Percentiles rank a stretch among this genome's conserved stretches.
phyloP scores from a whole-genome alignment of 2,329 filamentous ascomycete genomes.

The Penicillium sp. region DNA sequence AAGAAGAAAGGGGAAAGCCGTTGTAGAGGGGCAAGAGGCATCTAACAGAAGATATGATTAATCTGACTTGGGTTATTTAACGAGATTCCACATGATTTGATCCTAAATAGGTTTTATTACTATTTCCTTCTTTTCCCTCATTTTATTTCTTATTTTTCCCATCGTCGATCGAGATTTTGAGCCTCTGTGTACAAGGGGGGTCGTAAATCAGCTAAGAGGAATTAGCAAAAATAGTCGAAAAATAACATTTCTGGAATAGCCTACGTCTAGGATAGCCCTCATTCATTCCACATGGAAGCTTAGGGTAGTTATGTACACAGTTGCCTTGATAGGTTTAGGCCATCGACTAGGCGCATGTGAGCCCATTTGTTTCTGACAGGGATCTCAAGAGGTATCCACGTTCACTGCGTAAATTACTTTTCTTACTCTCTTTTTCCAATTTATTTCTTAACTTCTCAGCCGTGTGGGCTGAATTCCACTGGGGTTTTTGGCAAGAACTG shows the following conservation, averaged over 20 bases:
- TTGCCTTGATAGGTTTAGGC: slow-evolving; percentile 21
- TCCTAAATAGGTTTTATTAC: background rate
- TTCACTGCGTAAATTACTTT: background rate
- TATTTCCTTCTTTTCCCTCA: background rate
- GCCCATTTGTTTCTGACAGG: background rate
- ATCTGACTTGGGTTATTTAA: slow-evolving; percentile 3
- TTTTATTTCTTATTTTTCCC: slow-evolving; percentile 7
- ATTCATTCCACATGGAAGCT: slow-evolving; percentile 10
- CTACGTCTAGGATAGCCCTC: slow-evolving; percentile 14
- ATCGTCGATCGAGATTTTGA: slow-evolving; percentile 27
- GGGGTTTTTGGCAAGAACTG: background rate
- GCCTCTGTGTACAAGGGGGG: slow-evolving; percentile 21
- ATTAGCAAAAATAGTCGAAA: background rate
- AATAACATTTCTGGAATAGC: background rate
- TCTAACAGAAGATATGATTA: slow-evolving; percentile 12
- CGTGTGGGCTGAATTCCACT: background rate
- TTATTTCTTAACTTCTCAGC: background rate
- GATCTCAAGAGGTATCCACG: background rate
- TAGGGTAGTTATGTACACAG: slow-evolving; percentile 7
- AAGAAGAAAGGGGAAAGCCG: background rate
- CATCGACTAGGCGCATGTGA: slow-evolving; percentile 1
- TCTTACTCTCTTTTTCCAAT: background rate
- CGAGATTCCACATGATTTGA: background rate
- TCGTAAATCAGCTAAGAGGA: background rate
- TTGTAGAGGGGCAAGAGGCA: background rate